A percentile compares a stretch with the other conserved stretches of the same genome.
Evolutionary conservation across 2,329 filamentous ascomycete species (phyloP).

Genomic region (Elsinoe necatrix): DNA sequence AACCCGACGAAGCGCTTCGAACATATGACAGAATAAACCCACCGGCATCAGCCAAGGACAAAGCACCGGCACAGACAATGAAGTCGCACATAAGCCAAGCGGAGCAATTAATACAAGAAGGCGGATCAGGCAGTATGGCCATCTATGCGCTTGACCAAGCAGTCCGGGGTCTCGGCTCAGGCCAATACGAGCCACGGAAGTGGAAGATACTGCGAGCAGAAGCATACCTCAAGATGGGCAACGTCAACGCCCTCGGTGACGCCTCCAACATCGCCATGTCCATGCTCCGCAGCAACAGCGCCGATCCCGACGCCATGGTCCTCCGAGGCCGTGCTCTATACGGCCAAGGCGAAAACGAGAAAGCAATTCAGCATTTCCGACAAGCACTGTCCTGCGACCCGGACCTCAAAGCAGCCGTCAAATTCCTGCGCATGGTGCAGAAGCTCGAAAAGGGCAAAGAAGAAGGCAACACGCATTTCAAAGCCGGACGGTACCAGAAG

Average conservation of each 20-base stretch:
- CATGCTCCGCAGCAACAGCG: constrained; percentile 73
- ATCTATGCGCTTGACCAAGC: constrained; percentile 87
- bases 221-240: constrained; percentile 87
- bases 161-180: constrained; percentile 64
- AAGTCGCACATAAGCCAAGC: constrained; percentile 71
- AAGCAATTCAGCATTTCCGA: constrained; percentile 85
- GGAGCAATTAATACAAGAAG: constrained; percentile 63
- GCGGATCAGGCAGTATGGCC: constrained; percentile 81
- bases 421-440: constrained; percentile 80
- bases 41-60: constrained; percentile 74
- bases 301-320: constrained; percentile 89
- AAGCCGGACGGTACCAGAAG: constrained; percentile 66
- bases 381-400: constrained; percentile 86
- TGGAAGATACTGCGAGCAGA: constrained; percentile 91
- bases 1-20: constrained; percentile 75
- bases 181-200: constrained; percentile 75
- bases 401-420: constrained; percentile 80
- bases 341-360: constrained; percentile 86
- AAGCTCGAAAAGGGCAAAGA: constrained; percentile 90
- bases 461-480: constrained; percentile 86
- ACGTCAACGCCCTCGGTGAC: constrained; percentile 78
- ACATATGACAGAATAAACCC: constrained; percentile 75
- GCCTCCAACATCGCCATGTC: constrained; percentile 88
- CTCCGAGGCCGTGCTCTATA: constrained; percentile 82
- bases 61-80: constrained; percentile 76